Base-by-base conservation (phyloP, 192 early-diverging fungal species). In the Mortierella hygrophila region DNA sequence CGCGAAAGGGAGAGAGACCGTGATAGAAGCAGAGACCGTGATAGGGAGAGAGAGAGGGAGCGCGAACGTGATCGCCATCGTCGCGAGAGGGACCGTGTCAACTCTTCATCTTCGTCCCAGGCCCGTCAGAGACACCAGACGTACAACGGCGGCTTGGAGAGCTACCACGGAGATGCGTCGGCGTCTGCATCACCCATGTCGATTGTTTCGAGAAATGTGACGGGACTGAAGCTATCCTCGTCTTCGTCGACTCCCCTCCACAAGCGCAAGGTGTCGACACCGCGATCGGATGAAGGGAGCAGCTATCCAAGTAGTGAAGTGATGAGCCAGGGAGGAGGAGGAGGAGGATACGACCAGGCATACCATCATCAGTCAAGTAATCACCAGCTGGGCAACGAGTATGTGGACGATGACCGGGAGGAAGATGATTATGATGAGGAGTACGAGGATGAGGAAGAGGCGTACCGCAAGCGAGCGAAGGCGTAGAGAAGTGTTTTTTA, bases 101-200 rank as follows among this genome's bases (percentile, higher is more conserved):
- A 68, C 42, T 29, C 73, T n/a, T 44, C 80, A 6, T 55, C 74
- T 16, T 76, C 69, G 38, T 70, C 77, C 6, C 73, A 82, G 69
- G 74, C 37, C 37, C 68, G 74, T 4, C 74, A 75, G 32, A 69
- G 40, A 41, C 70, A 72, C 41, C 73, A 76, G 9, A 75, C 60
- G 9, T 68, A 82, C 60, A 60, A 68, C 32, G 70, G 75, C 54
- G 37, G 60, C 8, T 35, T 81, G 41, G 81, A 77, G 18, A 20
- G 40, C 5, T 77, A 82, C 38, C 42, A 72, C 40, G 54, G 26
- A 10, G 81, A 70, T n/a, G 70, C 75, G 1, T 83, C 82, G 0
- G 82, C 82, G 4, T 83, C 82, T 23, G 82, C 82, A 11, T 83
- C 82, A 41, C 82, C 82, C 44, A 83, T 83, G 82, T 83, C 82